Evolutionary conservation across 192 early-diverging fungal genomes (phyloP).

Genomic region (Linnemannia exigua): DNA sequence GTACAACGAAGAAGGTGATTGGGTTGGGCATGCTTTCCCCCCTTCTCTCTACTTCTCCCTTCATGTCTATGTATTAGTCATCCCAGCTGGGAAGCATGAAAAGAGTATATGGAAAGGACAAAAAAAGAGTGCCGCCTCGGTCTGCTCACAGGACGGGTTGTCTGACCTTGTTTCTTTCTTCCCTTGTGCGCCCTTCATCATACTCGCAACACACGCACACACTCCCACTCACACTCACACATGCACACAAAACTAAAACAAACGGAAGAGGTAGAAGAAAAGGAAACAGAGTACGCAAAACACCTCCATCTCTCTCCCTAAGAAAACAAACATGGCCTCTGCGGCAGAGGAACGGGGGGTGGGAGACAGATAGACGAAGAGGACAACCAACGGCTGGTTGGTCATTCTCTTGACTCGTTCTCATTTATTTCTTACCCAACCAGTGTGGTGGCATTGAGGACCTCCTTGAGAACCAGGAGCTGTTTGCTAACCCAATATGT

Average conservation of each 20-base stretch:
- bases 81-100: not conserved
- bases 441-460: not conserved
- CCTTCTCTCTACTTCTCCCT: not conserved
- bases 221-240: conserved; percentile 1
- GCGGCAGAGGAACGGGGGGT: not conserved
- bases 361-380: not conserved
- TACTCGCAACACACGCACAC: not conserved
- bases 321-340: not conserved
- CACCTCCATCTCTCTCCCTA: not conserved
- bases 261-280: conserved; percentile 21
- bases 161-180: not conserved
- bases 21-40: not conserved
- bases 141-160: conserved; percentile 3
- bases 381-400: not conserved
- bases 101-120: not conserved
- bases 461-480: not conserved
- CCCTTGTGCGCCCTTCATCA: not conserved
- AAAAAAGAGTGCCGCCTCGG: conserved; percentile 7
- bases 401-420: not conserved
- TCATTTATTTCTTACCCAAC: not conserved
- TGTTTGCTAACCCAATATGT: not conserved
- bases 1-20: not conserved
- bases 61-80: not conserved
- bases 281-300: conserved; percentile 18
- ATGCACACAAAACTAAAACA: not conserved